phyloP scores from a whole-genome alignment of 1,284 basidiomycete genomes.

The Naganishia albida region DNA sequence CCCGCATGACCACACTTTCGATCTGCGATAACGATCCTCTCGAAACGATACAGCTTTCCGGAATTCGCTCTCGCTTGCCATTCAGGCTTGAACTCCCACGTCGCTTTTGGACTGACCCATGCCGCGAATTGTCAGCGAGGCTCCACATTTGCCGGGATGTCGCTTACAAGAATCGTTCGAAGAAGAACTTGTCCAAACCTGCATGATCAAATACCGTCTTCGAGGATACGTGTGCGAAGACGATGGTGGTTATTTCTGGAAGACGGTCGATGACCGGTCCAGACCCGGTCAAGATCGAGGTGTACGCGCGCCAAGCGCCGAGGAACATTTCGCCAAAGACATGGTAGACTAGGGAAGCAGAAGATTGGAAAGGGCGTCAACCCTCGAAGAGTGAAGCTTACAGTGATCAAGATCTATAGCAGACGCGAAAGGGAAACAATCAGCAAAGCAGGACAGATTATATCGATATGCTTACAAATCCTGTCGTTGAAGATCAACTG shows the following conservation, averaged over 20 bases:
- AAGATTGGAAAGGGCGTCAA: too few relatives aligned
- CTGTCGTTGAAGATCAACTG: constrained; percentile 42
- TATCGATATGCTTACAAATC: constrained; percentile 36
- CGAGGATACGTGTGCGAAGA: constrained; percentile 35
- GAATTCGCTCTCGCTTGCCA: constrained; percentile 19
- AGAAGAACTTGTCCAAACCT: constrained; percentile 43
- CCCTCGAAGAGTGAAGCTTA: too few relatives aligned
- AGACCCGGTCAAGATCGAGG: constrained; percentile 33
- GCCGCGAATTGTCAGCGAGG: background rate
- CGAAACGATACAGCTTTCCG: constrained; percentile 10
- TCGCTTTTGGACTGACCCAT: constrained; percentile 3
- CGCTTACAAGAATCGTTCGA: constrained; percentile 42
- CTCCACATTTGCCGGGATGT: background rate
- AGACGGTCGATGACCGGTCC: constrained; percentile 15
- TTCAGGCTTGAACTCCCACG: constrained; percentile 4
- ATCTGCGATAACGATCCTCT: constrained; percentile 23
- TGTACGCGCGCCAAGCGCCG: constrained; percentile 42
- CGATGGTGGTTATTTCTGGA: constrained; percentile 38
- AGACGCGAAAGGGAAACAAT: background rate
- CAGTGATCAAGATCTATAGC: constrained; percentile 39
- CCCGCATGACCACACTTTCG: constrained; percentile 18
- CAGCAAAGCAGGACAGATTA: background rate
- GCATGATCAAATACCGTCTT: constrained; percentile 40
- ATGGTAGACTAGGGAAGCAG: constrained; percentile 39
- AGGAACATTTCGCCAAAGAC: constrained; percentile 46